These are phyloP conservation scores for Mycocentrospora acerina DNA, from an alignment of 2,329 filamentous ascomycete genomes.

Conservation along the genomic window DNA sequence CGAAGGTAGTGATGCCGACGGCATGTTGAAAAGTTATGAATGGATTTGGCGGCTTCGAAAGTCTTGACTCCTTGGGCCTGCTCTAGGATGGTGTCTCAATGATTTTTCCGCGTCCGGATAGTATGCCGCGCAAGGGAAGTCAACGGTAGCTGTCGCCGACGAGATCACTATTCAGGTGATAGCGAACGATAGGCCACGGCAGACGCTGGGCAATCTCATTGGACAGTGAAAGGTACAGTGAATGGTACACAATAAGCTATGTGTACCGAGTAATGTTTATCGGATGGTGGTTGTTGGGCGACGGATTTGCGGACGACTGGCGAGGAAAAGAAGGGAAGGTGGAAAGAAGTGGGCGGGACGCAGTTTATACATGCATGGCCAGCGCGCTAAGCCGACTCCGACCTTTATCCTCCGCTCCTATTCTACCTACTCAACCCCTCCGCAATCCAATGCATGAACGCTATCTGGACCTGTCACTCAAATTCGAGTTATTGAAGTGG, in stretches of 20 bases:
- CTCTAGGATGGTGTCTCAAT: too few species aligned
- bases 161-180: too few species aligned
- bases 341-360: constrained; percentile 10
- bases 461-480: too few species aligned
- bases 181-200: too few species aligned
- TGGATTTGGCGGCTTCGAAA: neutral
- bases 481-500: too few species aligned
- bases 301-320: constrained; percentile 8
- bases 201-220: neutral
- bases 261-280: constrained; percentile 2
- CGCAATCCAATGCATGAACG: too few species aligned
- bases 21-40: constrained; percentile 19
- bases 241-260: constrained; percentile 9
- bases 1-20: constrained; percentile 15
- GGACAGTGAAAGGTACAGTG: neutral
- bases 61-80: neutral
- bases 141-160: too few species aligned
- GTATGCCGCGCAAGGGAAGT: too few species aligned
- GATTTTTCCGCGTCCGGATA: too few species aligned
- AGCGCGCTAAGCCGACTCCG: constrained; percentile 3
- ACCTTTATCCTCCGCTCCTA: too few species aligned
- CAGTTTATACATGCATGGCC: constrained; percentile 14
- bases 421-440: too few species aligned
- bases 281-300: constrained; percentile 3
- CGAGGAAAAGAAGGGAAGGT: constrained; percentile 13